Evolutionary conservation across 495 filamentous ascomycete genomes (phyloP).

Genomic region (Filosporella fistucella): DNA sequence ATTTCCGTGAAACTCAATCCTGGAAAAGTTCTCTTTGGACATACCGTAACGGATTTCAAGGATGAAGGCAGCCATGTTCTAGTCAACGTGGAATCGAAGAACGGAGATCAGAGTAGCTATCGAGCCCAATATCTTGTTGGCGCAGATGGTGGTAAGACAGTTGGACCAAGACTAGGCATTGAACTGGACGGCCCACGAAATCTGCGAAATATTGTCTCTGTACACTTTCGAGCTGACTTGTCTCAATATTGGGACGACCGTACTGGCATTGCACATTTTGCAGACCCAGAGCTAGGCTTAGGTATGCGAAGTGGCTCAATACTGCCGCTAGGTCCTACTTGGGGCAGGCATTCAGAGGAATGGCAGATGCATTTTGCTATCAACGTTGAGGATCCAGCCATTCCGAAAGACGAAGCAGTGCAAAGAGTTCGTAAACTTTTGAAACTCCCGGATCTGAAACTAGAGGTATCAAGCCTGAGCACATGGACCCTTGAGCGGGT

Average conservation of each 20-base stretch:
- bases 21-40: constrained; percentile 6
- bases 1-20: constrained; percentile 6
- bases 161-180: constrained; percentile 15
- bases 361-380: no score
- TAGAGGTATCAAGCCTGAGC: no score
- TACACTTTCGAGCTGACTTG: constrained; percentile 9
- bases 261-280: no score
- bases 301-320: no score
- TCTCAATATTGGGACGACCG: constrained; percentile 14
- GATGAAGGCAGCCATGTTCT: background rate
- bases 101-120: constrained; percentile 1
- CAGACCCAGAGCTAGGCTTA: no score
- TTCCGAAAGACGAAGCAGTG: no score
- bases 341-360: no score
- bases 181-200: constrained; percentile 11
- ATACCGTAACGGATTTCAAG: constrained; percentile 3
- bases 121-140: constrained; percentile 12
- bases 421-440: no score
- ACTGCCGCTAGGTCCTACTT: no score
- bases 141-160: constrained; percentile 12
- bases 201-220: constrained; percentile 2
- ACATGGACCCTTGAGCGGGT: no score
- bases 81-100: background rate
- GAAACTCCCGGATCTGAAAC: no score
- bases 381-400: no score